phyloP scores from a whole-genome alignment of 345 rosid genomes.

The Murraya paniculata region DNA sequence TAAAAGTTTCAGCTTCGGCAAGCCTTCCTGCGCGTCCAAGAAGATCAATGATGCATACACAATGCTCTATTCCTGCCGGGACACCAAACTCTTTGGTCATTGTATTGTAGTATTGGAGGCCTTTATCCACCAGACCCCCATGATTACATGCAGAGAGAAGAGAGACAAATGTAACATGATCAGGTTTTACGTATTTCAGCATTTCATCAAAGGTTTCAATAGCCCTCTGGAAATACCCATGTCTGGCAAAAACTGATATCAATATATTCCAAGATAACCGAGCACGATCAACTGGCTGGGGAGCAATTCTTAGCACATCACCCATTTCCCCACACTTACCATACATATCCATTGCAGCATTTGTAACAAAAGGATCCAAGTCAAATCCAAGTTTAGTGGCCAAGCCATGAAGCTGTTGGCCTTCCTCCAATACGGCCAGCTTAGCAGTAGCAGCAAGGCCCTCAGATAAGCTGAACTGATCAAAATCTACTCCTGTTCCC shows the following conservation, averaged over 20 bases:
- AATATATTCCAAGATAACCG: slow-evolving; percentile 79
- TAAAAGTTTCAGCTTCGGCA: slow-evolving; percentile 59
- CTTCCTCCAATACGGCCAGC: slow-evolving; percentile 80
- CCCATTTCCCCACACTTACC: slow-evolving; percentile 80
- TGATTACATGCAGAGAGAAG: slow-evolving; percentile 91
- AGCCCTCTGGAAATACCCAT: slow-evolving; percentile 58
- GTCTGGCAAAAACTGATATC: slow-evolving; percentile 81
- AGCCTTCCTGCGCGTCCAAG: slow-evolving; percentile 85
- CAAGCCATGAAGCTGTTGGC: slow-evolving; percentile 69
- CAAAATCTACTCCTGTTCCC: slow-evolving; percentile 56
- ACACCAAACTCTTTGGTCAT: slow-evolving; percentile 61
- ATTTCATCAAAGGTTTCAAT: slow-evolving; percentile 72
- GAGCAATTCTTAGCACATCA: slow-evolving; percentile 53
- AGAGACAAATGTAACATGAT: slow-evolving; percentile 83
- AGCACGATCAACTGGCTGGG: slow-evolving; percentile 40
- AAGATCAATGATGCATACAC: slow-evolving; percentile 85
- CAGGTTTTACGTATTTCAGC: slow-evolving; percentile 58
- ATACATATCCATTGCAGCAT: slow-evolving; percentile 85
- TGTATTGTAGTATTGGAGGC: slow-evolving; percentile 57
- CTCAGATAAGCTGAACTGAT: slow-evolving; percentile 74
- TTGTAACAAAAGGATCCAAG: slow-evolving; percentile 51
- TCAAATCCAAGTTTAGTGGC: slow-evolving; percentile 65
- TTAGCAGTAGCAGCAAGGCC: slow-evolving; percentile 78
- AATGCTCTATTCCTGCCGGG: slow-evolving; percentile 59
- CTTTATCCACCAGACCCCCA: slow-evolving; percentile 78